A percentile compares a stretch with the other conserved stretches of the same genome.
Conservation (phyloP, 163 green algal genomes). For the Coccomyxa subellipsoidea region DNA sequence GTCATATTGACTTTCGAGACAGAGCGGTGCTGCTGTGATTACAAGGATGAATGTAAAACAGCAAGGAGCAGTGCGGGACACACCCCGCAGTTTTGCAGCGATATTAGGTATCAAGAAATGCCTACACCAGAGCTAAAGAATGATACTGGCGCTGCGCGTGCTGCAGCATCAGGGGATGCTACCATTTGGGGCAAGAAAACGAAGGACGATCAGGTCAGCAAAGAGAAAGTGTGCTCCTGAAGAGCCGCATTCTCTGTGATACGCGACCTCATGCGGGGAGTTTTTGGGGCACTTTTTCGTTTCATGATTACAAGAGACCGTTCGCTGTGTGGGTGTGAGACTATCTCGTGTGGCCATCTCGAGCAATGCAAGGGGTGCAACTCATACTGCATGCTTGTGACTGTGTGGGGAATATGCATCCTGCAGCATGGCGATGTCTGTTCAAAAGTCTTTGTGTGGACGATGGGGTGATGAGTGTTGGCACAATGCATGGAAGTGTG, state of each 20-base stretch:
- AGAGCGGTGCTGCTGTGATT: background rate
- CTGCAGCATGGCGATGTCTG: background rate
- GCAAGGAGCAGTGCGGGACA: background rate
- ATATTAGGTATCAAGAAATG: background rate
- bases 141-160: background rate
- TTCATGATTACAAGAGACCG: too few relatives aligned
- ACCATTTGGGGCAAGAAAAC: background rate
- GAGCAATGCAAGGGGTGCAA: too few relatives aligned
- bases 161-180: background rate
- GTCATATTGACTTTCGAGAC: background rate
- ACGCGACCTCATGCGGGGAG: background rate
- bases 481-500: background rate
- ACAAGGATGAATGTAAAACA: background rate
- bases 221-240: background rate
- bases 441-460: background rate
- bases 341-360: too few relatives aligned
- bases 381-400: background rate
- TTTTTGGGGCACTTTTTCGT: background rate
- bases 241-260: background rate
- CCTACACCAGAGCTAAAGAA: background rate
- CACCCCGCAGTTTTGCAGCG: background rate
- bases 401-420: background rate
- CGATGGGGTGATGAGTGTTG: background rate
- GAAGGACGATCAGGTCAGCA: background rate
- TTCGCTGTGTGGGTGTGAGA: background rate